A percentile compares a stretch with the other conserved stretches of the same genome.
Evolutionary conservation across 2,329 filamentous ascomycete species (phyloP).

Genomic region (Pseudopyricularia cyperi): DNA sequence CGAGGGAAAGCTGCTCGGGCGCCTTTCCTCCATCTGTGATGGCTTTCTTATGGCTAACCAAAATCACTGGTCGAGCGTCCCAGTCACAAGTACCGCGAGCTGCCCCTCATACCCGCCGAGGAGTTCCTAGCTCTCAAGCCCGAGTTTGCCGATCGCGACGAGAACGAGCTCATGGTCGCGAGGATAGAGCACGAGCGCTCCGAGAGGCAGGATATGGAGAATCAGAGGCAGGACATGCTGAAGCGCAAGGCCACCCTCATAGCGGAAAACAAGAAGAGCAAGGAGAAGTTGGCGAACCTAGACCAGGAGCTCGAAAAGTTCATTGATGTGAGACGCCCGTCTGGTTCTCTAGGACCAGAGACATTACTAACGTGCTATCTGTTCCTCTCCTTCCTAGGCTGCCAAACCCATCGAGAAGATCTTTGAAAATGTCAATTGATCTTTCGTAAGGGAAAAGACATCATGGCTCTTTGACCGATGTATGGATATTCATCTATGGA

Average conservation of each 20-base stretch:
- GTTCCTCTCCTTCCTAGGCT: constrained; percentile 35
- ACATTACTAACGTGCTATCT: neutral
- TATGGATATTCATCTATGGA: neutral
- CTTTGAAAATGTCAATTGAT: constrained; percentile 59
- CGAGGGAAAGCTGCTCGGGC: too few relatives aligned
- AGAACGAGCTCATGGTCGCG: constrained; percentile 75
- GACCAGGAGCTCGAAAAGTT: constrained; percentile 91
- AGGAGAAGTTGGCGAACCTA: constrained; percentile 81
- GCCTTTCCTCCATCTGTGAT: too few relatives aligned
- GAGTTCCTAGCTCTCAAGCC: constrained; percentile 70
- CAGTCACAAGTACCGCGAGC: constrained; percentile 75
- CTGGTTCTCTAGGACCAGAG: neutral
- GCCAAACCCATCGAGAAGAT: constrained; percentile 80
- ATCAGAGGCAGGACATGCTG: constrained; percentile 64
- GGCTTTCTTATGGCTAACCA: too few relatives aligned
- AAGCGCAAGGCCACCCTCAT: constrained; percentile 52
- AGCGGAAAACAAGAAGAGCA: constrained; percentile 74
- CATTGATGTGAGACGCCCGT: constrained; percentile 54
- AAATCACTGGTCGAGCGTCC: neutral
- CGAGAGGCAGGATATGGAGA: constrained; percentile 75
- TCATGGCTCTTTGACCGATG: neutral
- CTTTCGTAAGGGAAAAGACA: neutral
- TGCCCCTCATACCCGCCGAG: constrained; percentile 73
- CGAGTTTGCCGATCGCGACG: constrained; percentile 56
- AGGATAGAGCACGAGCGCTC: constrained; percentile 83